A percentile compares a stretch with the other conserved stretches of the same genome.
Evolutionary conservation across 345 rosid species (phyloP).

Genomic region (Raphanus raphanistrum): DNA sequence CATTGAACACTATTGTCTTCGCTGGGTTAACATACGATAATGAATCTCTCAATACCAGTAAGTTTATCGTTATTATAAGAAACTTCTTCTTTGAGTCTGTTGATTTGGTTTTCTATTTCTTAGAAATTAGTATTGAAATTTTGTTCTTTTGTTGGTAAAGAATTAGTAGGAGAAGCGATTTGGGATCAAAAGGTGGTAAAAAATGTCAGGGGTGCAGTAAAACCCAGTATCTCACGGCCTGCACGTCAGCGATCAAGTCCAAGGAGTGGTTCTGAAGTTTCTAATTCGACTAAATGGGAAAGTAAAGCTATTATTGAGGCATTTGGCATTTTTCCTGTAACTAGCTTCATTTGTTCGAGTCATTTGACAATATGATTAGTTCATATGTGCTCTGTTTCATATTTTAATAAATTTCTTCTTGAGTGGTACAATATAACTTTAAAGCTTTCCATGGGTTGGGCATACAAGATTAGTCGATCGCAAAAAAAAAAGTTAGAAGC

Average conservation of each 20-base stretch:
- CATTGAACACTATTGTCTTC: background rate
- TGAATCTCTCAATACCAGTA: constrained; percentile 1
- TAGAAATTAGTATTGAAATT: background rate
- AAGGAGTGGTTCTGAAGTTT: background rate
- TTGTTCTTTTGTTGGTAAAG: background rate
- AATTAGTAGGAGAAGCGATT: background rate
- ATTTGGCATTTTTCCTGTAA: constrained; percentile 2
- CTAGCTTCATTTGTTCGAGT: background rate
- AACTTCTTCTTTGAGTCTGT: background rate
- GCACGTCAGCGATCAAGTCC: constrained; percentile 7
- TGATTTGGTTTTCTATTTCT: background rate
- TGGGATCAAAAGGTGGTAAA: background rate
- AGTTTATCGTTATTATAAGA: background rate
- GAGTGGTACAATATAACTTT: background rate
- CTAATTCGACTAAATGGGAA: background rate
- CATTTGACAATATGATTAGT: background rate
- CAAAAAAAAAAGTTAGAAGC: background rate
- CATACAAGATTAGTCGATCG: background rate
- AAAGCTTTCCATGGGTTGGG: background rate
- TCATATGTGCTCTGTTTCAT: background rate
- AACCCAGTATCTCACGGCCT: background rate
- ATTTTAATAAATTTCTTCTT: background rate
- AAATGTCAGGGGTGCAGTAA: background rate
- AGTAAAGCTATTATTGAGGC: background rate
- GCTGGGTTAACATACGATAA: background rate